These are phyloP conservation scores for Saccharomyces hybrid DNA, from an alignment of 1,139 yeast genomes.

Conservation along the genomic window DNA sequence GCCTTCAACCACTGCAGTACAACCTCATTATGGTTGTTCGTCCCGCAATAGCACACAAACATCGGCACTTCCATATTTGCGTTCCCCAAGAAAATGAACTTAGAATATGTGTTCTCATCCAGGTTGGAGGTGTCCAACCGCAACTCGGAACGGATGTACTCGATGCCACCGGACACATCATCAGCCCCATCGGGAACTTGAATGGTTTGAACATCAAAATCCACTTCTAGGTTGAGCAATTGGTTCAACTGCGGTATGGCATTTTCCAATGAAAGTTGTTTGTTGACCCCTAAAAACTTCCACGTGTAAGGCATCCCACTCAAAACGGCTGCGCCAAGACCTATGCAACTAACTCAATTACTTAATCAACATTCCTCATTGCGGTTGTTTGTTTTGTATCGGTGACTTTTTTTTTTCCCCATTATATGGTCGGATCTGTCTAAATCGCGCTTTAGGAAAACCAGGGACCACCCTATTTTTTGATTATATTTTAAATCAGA, in stretches of 20 bases:
- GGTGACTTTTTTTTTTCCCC: neutral
- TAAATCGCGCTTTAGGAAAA: neutral
- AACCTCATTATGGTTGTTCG: neutral
- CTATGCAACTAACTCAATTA: neutral
- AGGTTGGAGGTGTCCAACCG: neutral
- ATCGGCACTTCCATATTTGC: neutral
- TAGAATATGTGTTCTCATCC: neutral
- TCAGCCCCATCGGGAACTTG: neutral
- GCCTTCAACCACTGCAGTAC: neutral
- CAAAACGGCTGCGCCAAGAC: neutral
- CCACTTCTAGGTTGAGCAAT: neutral
- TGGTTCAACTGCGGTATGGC: neutral
- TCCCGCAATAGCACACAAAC: neutral
- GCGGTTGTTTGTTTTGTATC: neutral
- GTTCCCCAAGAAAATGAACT: neutral
- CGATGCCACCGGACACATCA: neutral
- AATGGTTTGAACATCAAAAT: neutral
- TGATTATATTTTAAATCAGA: neutral
- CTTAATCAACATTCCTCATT: neutral
- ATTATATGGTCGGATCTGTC: neutral
- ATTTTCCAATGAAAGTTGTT: neutral
- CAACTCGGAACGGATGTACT: neutral
- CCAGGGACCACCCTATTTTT: slow-evolving; percentile 1
- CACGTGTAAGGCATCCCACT: neutral
- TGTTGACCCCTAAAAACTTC: neutral